Evolutionary conservation across 176 grass and related monocot species (phyloP).

Genomic region (Lolium perenne): DNA sequence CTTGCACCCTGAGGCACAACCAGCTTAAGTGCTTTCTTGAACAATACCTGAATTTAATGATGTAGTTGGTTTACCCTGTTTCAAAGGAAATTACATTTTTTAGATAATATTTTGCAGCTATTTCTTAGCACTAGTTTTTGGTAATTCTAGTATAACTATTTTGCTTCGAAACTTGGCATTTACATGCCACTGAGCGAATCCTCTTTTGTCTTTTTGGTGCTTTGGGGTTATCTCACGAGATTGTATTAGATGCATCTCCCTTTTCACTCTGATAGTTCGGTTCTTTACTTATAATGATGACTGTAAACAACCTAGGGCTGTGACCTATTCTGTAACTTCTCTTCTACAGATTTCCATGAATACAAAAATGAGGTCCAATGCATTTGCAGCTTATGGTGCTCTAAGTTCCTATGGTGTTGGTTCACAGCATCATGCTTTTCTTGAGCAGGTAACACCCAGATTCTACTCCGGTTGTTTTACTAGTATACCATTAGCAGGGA

Average conservation of each 20-base stretch:
- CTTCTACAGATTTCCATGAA: slow-evolving; percentile 83
- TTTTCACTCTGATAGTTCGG: neutral
- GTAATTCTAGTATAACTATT: slow-evolving; percentile 3
- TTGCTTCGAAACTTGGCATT: slow-evolving; percentile 31
- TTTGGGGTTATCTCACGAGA: neutral
- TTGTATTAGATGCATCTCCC: slow-evolving; percentile 2
- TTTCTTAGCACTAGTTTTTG: slow-evolving; percentile 9
- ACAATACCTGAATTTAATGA: neutral
- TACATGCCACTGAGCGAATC: neutral
- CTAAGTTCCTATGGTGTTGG: slow-evolving; percentile 81
- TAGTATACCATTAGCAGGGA: slow-evolving; percentile 29
- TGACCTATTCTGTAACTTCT: slow-evolving; percentile 41
- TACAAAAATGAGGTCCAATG: slow-evolving; percentile 92
- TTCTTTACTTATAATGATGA: slow-evolving; percentile 35
- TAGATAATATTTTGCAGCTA: neutral
- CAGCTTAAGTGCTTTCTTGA: neutral
- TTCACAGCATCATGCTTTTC: slow-evolving; percentile 84
- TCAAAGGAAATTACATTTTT: neutral
- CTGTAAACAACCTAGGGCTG: neutral
- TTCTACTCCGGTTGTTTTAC: slow-evolving; percentile 28
- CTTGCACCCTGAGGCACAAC: neutral
- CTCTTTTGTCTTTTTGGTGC: slow-evolving; percentile 6
- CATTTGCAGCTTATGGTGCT: slow-evolving; percentile 98
- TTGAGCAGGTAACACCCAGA: slow-evolving; percentile 79
- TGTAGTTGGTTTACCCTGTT: neutral